These are phyloP conservation scores for Inonotus obliquus DNA, from an alignment of 1,284 basidiomycete genomes.

Conservation along the genomic window DNA sequence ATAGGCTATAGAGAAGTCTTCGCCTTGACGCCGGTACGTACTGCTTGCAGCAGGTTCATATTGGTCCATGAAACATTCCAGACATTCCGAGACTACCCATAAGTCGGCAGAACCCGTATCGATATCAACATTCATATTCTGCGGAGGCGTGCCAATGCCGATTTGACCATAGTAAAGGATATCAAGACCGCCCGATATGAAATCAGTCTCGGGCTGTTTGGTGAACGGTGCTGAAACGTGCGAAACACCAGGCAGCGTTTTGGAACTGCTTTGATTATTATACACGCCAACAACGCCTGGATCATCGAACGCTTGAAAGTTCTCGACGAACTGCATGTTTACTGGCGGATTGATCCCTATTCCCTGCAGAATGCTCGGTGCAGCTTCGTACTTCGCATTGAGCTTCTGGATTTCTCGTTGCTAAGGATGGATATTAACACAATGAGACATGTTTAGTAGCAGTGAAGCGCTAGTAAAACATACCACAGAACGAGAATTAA, in stretches of 20 bases:
- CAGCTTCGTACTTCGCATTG: constrained; percentile 35
- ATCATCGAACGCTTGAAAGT: constrained; percentile 23
- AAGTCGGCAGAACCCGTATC: constrained; percentile 61
- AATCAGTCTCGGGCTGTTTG: constrained; percentile 36
- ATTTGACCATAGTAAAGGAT: constrained; percentile 48
- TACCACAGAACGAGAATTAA: constrained; percentile 16
- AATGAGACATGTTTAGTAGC: background rate
- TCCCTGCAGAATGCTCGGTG: constrained; percentile 32
- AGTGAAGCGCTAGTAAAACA: background rate
- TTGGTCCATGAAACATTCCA: constrained; percentile 33
- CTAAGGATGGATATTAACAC: constrained; percentile 21
- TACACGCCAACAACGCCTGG: constrained; percentile 16
- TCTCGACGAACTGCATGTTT: constrained; percentile 26
- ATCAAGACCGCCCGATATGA: constrained; percentile 35
- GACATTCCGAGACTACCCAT: constrained; percentile 45
- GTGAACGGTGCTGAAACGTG: constrained; percentile 19
- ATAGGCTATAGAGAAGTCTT: constrained; percentile 48
- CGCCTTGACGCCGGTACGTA: constrained; percentile 33
- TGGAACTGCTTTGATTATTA: constrained; percentile 1
- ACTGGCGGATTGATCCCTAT: constrained; percentile 31
- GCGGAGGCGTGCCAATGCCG: constrained; percentile 43
- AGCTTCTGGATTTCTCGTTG: constrained; percentile 29
- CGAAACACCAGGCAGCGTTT: constrained; percentile 16
- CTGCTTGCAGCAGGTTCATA: constrained; percentile 37
- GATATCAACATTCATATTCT: constrained; percentile 43